These are phyloP conservation scores for Bryoerythrophyllum caledonicum DNA, from an alignment of 225 moss, liverwort and hornwort species.

Conservation along the genomic window DNA sequence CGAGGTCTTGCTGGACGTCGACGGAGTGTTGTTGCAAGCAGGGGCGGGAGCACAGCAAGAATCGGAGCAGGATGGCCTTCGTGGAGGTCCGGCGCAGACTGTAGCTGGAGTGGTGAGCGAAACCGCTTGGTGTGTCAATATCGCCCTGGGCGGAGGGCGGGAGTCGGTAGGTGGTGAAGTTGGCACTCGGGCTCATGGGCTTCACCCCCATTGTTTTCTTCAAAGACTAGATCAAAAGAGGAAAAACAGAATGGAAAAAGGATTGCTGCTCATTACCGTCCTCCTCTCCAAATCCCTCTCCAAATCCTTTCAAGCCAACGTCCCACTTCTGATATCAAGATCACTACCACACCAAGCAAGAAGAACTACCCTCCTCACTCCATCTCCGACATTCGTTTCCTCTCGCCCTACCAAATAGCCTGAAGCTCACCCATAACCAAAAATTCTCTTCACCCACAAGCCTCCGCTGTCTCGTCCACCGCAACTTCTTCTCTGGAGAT, in stretches of 20 bases:
- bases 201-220: constrained; percentile 38
- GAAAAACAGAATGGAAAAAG: background rate
- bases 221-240: constrained; percentile 1
- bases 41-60: constrained; percentile 64
- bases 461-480: too few relatives aligned
- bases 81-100: constrained; percentile 24
- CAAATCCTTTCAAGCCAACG: background rate
- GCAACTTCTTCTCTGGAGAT: too few relatives aligned
- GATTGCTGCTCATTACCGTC: background rate
- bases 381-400: background rate
- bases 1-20: constrained; percentile 42
- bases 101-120: constrained; percentile 25
- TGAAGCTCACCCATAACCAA: too few relatives aligned
- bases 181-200: constrained; percentile 56
- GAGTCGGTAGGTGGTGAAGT: constrained; percentile 46
- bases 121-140: background rate
- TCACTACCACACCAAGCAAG: background rate
- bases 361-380: background rate
- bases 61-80: constrained; percentile 48
- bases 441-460: too few relatives aligned
- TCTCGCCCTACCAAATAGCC: too few relatives aligned
- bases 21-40: constrained; percentile 50
- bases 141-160: constrained; percentile 24
- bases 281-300: too few relatives aligned
- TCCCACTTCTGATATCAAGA: background rate